phyloP scores from a whole-genome alignment of 2,329 filamentous ascomycete species.

The Rhinocladiella similis region DNA sequence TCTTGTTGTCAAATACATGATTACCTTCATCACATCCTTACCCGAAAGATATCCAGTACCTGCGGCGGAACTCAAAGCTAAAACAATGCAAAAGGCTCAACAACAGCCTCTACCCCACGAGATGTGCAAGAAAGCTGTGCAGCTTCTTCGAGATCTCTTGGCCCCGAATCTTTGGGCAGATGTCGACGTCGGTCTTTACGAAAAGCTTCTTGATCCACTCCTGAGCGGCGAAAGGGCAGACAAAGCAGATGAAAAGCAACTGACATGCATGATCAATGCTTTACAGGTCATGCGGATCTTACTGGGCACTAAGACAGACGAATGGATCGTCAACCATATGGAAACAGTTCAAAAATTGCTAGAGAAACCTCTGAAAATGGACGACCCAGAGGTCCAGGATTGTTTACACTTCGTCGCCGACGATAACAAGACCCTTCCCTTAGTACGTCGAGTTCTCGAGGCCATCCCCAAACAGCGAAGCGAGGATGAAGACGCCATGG shows the following conservation, averaged over 20 bases:
- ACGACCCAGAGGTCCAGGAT: constrained; percentile 90
- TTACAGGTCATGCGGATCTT: constrained; percentile 90
- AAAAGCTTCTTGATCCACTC: constrained; percentile 84
- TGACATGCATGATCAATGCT: constrained; percentile 74
- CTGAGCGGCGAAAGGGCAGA: constrained; percentile 81
- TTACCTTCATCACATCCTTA: constrained; percentile 89
- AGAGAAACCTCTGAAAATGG: constrained; percentile 84
- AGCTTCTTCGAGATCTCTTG: constrained; percentile 78
- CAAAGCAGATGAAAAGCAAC: constrained; percentile 76
- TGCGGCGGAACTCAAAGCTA: constrained; percentile 49
- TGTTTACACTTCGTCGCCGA: constrained; percentile 75
- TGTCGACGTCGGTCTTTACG: constrained; percentile 85
- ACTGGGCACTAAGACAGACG: constrained; percentile 80
- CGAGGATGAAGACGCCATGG: constrained; percentile 80
- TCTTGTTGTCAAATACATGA: constrained; percentile 89
- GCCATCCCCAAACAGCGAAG: constrained; percentile 82
- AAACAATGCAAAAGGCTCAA: constrained; percentile 44
- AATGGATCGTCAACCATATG: constrained; percentile 84
- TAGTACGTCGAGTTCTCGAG: constrained; percentile 63
- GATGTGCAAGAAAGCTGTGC: constrained; percentile 80
- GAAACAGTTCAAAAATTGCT: constrained; percentile 79
- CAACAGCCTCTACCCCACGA: constrained; percentile 65
- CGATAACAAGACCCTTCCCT: constrained; percentile 69
- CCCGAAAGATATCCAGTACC: constrained; percentile 81
- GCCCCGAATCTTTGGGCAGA: constrained; percentile 90